A percentile compares a stretch with the other conserved stretches of the same genome.
These are phyloP conservation scores for Teratosphaeria destructans DNA, from an alignment of 2,329 filamentous ascomycete species.

Conservation along the genomic window DNA sequence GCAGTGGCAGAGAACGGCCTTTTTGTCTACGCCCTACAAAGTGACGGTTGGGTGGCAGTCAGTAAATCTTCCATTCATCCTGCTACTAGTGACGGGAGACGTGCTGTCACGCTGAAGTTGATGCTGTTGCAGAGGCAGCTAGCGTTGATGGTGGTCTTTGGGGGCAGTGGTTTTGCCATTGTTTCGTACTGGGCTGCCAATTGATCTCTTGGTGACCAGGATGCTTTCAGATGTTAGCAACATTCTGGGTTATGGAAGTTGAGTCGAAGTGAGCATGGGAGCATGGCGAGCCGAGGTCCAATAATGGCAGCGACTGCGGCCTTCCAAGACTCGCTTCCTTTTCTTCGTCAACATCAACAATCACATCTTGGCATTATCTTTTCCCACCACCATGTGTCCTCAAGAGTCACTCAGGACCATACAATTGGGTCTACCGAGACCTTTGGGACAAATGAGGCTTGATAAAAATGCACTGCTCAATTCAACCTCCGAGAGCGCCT, in stretches of 20 bases:
- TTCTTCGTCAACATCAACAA: neutral
- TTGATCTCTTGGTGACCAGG: neutral
- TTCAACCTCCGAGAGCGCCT: too few relatives aligned
- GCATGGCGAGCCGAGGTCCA: neutral
- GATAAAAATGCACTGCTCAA: too few relatives aligned
- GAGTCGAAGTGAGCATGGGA: neutral
- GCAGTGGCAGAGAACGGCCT: constrained; percentile 22
- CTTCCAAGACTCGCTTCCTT: neutral
- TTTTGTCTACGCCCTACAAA: constrained; percentile 16
- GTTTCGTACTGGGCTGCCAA: neutral
- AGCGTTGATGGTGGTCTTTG: constrained; percentile 1
- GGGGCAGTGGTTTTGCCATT: constrained; percentile 1
- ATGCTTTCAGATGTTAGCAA: neutral
- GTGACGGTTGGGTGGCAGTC: too few relatives aligned
- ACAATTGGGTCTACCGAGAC: too few relatives aligned
- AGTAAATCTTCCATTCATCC: too few relatives aligned
- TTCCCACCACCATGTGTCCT: too few relatives aligned
- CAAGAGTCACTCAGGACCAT: too few relatives aligned
- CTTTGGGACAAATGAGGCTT: too few relatives aligned
- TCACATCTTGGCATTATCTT: neutral
- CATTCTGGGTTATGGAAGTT: neutral
- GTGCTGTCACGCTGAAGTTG: constrained; percentile 9
- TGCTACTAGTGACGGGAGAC: too few relatives aligned
- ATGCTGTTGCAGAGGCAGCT: constrained; percentile 21
- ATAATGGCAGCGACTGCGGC: neutral